Percentiles rank a stretch among this genome's conserved stretches.
phyloP scores from a whole-genome alignment of 176 grass and related monocot genomes.

The Zizania latifolia region DNA sequence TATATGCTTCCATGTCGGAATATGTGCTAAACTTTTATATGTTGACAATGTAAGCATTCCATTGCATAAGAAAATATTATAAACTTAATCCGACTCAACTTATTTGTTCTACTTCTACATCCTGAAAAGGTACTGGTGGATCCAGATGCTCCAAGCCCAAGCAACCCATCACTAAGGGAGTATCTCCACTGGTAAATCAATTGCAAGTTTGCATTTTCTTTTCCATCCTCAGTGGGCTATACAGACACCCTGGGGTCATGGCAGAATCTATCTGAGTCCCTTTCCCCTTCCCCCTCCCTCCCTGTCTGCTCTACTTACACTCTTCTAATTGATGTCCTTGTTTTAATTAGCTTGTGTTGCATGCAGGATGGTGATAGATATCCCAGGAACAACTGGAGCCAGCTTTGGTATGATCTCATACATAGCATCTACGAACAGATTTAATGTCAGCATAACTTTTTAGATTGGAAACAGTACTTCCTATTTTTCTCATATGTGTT shows the following conservation, averaged over 20 bases:
- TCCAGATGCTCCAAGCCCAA: conserved; percentile 72
- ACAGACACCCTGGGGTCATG: not conserved
- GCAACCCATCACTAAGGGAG: conserved; percentile 53
- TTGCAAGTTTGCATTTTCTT: not conserved
- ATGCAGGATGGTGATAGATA: conserved; percentile 60
- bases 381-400: conserved; percentile 55
- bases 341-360: not conserved
- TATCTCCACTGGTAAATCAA: conserved; percentile 57
- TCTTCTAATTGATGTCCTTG: not conserved
- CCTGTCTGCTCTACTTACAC: not conserved
- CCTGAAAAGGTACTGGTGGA: conserved; percentile 50
- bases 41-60: not conserved
- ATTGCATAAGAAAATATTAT: not conserved
- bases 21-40: not conserved
- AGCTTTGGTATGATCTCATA: conserved; percentile 43
- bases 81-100: not conserved
- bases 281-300: no score
- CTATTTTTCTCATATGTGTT: not conserved
- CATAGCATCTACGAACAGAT: not conserved
- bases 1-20: not conserved
- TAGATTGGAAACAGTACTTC: not conserved
- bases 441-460: not conserved
- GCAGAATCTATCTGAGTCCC: no score
- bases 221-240: not conserved
- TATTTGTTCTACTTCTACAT: conserved; percentile 20